Evolutionary conservation across 2,329 filamentous ascomycete species (phyloP).

Genomic region (Thelonectria blattea): DNA sequence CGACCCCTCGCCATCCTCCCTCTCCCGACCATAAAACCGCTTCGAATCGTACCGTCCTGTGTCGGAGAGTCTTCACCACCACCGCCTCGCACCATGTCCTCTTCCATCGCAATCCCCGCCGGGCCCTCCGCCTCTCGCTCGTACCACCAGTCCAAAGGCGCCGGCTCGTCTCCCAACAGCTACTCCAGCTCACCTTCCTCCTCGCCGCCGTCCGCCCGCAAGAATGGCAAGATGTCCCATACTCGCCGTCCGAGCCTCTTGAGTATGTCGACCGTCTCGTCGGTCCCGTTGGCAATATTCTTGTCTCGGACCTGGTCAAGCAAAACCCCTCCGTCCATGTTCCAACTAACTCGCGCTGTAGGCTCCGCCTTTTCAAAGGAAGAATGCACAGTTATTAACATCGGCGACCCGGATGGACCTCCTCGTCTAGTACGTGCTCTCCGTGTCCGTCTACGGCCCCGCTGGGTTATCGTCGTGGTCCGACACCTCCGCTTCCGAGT

Average conservation of each 20-base stretch:
- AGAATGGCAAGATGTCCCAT: conserved; percentile 57
- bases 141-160: conserved; percentile 53
- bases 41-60: conserved; percentile 9
- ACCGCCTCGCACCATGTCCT: conserved; percentile 57
- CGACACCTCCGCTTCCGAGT: neutral
- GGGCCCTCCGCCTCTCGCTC: conserved; percentile 44
- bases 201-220: conserved; percentile 59
- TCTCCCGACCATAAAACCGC: conserved; percentile 13
- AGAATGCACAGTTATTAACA: conserved; percentile 81
- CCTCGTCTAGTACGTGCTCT: conserved; percentile 68
- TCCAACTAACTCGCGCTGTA: conserved; percentile 47
- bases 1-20: conserved; percentile 30
- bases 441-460: conserved; percentile 1
- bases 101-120: conserved; percentile 72
- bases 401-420: conserved; percentile 75
- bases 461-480: conserved; percentile 1
- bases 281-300: conserved; percentile 20
- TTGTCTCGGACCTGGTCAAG: conserved; percentile 17
- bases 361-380: conserved; percentile 75
- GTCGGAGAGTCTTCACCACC: conserved; percentile 10
- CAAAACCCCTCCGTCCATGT: conserved; percentile 10
- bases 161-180: conserved; percentile 52
- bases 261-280: conserved; percentile 50
- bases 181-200: conserved; percentile 54
- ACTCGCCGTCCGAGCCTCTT: conserved; percentile 66